Evolutionary conservation across 371 early-diverging fungal species (phyloP).

Genomic region (Mortierella sp.): DNA sequence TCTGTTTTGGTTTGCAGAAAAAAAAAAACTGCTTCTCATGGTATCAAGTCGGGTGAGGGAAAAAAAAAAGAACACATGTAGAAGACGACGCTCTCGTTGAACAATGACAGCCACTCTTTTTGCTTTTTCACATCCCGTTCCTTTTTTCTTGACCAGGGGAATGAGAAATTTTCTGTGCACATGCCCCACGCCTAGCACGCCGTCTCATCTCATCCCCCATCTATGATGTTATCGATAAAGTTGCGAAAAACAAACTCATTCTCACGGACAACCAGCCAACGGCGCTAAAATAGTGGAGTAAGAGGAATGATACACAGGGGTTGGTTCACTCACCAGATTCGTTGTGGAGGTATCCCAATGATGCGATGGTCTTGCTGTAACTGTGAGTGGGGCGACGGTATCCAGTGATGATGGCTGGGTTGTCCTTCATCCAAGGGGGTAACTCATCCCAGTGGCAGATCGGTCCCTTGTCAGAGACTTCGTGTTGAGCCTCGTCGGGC

Average conservation of each 20-base stretch:
- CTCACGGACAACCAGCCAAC: not conserved
- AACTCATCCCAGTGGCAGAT: slow-evolving; percentile 69
- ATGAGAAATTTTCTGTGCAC: not conserved
- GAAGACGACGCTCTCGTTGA: not conserved
- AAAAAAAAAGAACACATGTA: slow-evolving; percentile 6
- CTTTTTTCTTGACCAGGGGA: not conserved
- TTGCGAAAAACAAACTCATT: not conserved
- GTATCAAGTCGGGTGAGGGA: not conserved
- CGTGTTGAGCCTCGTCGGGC: slow-evolving; percentile 17
- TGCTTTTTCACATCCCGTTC: slow-evolving; percentile 5
- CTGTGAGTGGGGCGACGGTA: slow-evolving; percentile 87
- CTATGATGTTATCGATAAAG: not conserved
- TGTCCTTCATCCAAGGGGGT: slow-evolving; percentile 86
- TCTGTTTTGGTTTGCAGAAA: not conserved
- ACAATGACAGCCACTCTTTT: not conserved
- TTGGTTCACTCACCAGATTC: slow-evolving; percentile 75
- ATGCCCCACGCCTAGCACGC: not conserved
- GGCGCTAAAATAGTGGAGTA: not conserved
- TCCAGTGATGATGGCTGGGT: slow-evolving; percentile 75
- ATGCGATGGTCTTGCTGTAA: slow-evolving; percentile 76
- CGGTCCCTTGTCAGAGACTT: slow-evolving; percentile 21
- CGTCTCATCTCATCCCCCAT: not conserved
- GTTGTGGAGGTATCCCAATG: slow-evolving; percentile 89
- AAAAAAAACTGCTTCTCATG: not conserved
- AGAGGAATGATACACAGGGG: not conserved